Evolutionary conservation across 768 basidiomycete species (phyloP).

Genomic region (Asterophora lycoperdoides): DNA sequence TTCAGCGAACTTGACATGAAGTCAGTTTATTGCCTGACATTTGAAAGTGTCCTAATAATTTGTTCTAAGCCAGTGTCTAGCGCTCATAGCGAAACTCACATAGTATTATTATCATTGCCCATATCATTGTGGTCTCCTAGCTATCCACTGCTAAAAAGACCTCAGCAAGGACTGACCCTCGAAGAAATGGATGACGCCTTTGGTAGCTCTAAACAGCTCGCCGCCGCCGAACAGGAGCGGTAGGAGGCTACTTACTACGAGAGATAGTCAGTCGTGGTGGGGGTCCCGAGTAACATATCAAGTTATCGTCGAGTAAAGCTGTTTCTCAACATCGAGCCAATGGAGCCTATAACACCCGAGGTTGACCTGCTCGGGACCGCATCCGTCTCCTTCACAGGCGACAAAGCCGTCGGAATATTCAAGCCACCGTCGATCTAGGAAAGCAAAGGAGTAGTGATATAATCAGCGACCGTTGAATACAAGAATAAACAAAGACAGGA

Average conservation of each 20-base stretch:
- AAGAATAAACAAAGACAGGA: not conserved
- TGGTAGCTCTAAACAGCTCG: slow-evolving; percentile 50
- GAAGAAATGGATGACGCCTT: slow-evolving; percentile 83
- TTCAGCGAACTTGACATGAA: too few species aligned
- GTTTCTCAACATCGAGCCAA: slow-evolving; percentile 21
- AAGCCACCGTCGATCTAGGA: slow-evolving; percentile 37
- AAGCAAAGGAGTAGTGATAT: slow-evolving; percentile 2
- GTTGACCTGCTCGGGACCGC: slow-evolving; percentile 45
- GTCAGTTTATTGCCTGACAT: too few species aligned
- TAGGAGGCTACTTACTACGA: slow-evolving; percentile 51
- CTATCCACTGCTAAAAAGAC: too few species aligned
- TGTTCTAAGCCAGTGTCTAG: too few species aligned
- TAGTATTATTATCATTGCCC: too few species aligned
- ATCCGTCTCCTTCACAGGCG: slow-evolving; percentile 59
- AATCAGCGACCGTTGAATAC: too few species aligned
- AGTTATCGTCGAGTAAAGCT: slow-evolving; percentile 17
- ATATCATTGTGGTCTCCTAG: too few species aligned
- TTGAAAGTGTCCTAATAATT: too few species aligned
- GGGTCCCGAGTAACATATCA: not conserved
- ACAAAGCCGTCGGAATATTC: slow-evolving; percentile 62
- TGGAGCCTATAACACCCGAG: slow-evolving; percentile 24
- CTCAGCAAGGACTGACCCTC: slow-evolving; percentile 56
- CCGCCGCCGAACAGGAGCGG: slow-evolving; percentile 48
- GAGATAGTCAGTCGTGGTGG: too few species aligned
- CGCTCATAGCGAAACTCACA: too few species aligned